Base-by-base conservation (phyloP, 768 basidiomycete species). In the Pleurotus cornucopiae region DNA sequence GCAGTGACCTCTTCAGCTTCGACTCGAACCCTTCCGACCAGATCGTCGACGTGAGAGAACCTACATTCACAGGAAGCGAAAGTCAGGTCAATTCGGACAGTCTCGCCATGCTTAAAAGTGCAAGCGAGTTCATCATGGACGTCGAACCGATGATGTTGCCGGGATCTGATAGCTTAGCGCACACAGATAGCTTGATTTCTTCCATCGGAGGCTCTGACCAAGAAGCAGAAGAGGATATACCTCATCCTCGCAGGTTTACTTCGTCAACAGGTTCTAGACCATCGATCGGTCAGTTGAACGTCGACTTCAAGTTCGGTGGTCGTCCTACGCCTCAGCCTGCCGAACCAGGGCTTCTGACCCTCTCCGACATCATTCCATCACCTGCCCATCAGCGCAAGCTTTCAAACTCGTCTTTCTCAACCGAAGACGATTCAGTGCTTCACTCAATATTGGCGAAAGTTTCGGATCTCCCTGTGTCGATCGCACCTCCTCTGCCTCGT, bases 311-410 rank as follows among this genome's bases (percentile, higher is more conserved):
- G 64, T 92, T 91, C 58, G 89, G 89, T 21, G 88, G 88, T 20
- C 62, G 72, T 7, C 72, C 72, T 4, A 46, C 58, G 56, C 20
- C 61, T 61, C 25, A 57, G 14, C 60, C 64, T 55, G 67, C 71
- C 48, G 51, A 37, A 16, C 39, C 51, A 14, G 5, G 41, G 51
- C 76, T 76, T 0, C 63, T 86, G 48, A 88, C 88, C 2, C 71
- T 91, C 20, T 83, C 88, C 0, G 87, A 91, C 58, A 89, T 91
- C 66, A 87, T 91, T 48, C 89, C 88, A 5, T 82, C 88, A 0
- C 76, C 78, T 0, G 72, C 78, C 9, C 76, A 83, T 61, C 75
- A 73, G 14, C 76, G 77, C 25, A 73, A 78, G 1, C 64, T 80
- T 34, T 83, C 84, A 0, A 70, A 71, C 46, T 70, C 70, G 3